These are phyloP conservation scores for Alternaria sp. DNA, from an alignment of 2,329 filamentous ascomycete genomes.

Conservation along the genomic window DNA sequence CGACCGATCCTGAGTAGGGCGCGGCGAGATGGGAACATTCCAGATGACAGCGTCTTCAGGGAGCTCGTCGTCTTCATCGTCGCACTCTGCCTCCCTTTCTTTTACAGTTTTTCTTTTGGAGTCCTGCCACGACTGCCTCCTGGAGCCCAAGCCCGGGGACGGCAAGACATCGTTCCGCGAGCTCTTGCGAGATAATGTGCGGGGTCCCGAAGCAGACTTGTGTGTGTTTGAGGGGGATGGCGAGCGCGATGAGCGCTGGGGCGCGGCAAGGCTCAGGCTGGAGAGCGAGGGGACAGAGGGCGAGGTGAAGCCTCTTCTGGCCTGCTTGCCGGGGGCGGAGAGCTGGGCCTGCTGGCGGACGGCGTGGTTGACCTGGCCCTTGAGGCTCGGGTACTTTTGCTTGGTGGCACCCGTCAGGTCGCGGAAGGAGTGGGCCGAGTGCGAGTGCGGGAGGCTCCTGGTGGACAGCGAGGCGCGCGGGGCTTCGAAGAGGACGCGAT, in stretches of 20 bases:
- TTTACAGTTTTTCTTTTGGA: conserved; percentile 68
- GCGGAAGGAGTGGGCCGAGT: conserved; percentile 40
- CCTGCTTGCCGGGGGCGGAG: conserved; percentile 46
- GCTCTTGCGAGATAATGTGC: conserved; percentile 42
- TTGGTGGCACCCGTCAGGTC: conserved; percentile 48
- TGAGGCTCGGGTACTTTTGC: conserved; percentile 49
- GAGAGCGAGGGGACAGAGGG: conserved; percentile 44
- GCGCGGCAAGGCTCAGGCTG: conserved; percentile 39
- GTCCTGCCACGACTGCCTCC: conserved; percentile 69
- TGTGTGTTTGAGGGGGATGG: conserved; percentile 43
- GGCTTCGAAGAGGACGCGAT: conserved; percentile 42
- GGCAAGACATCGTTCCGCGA: conserved; percentile 42
- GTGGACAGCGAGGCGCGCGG: conserved; percentile 25
- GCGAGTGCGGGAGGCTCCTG: conserved; percentile 24
- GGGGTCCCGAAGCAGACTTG: conserved; percentile 31
- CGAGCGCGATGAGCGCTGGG: conserved; percentile 43
- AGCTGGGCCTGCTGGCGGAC: conserved; percentile 43
- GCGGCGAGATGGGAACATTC: conserved; percentile 81
- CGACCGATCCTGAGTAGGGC: conserved; percentile 47
- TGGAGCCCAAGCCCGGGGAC: conserved; percentile 38
- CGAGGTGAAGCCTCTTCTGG: conserved; percentile 52
- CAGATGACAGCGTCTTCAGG: conserved; percentile 80
- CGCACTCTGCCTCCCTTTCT: conserved; percentile 78
- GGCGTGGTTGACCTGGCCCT: conserved; percentile 48
- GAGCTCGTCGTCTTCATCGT: conserved; percentile 72